phyloP scores from a whole-genome alignment of 495 filamentous ascomycete genomes.

The Aspergillus nanangensis region DNA sequence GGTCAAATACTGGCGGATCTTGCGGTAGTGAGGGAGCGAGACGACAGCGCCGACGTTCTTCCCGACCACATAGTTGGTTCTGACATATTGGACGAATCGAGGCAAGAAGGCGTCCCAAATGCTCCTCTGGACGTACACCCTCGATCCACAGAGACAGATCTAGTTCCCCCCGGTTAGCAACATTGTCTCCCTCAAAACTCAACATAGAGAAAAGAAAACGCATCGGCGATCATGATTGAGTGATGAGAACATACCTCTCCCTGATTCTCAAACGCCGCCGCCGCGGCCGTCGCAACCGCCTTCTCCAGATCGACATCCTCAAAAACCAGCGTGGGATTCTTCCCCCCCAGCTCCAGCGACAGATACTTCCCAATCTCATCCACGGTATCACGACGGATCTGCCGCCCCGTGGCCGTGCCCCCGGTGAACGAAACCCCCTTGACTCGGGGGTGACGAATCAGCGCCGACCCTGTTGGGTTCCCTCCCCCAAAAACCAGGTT shows the following conservation, averaged over 20 bases:
- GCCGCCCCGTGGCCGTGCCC: slow-evolving; percentile 13
- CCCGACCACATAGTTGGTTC: slow-evolving; percentile 7
- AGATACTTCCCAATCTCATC: slow-evolving; percentile 42
- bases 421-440: slow-evolving; percentile 21
- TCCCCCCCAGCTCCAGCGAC: slow-evolving; percentile 37
- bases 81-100: slow-evolving; percentile 11
- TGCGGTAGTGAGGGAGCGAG: slow-evolving; percentile 10
- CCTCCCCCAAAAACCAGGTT: slow-evolving; percentile 16
- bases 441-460: slow-evolving; percentile 11
- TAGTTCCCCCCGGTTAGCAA: background rate
- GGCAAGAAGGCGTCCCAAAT: slow-evolving; percentile 9
- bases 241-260: slow-evolving; percentile 28
- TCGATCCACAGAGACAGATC: slow-evolving; percentile 42
- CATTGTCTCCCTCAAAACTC: too few relatives aligned
- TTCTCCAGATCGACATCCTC: slow-evolving; percentile 26
- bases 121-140: slow-evolving; percentile 47
- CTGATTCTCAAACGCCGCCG: slow-evolving; percentile 18
- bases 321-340: slow-evolving; percentile 33
- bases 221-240: background rate
- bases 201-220: too few relatives aligned
- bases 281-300: slow-evolving; percentile 13
- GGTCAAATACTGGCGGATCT: slow-evolving; percentile 12
- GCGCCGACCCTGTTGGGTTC: slow-evolving; percentile 6
- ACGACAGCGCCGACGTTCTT: slow-evolving; percentile 14
- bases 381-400: slow-evolving; percentile 22